Base-by-base conservation (phyloP, 306 rosid species). In the Abrus precatorius region DNA sequence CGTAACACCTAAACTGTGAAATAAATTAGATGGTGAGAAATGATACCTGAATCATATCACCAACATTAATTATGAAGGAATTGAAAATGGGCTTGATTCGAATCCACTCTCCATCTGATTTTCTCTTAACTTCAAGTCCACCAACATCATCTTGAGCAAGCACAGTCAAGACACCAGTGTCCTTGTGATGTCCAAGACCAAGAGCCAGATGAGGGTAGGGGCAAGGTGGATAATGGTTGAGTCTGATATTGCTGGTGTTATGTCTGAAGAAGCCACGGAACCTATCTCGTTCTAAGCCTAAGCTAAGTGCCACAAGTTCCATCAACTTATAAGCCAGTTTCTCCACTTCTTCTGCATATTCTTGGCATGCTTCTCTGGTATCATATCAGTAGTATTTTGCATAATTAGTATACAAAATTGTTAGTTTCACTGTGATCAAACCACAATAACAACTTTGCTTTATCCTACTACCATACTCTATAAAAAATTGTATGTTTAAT, bases 111-210 rank as follows among this genome's bases (percentile, higher is more conserved):
- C 88, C 88, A 72, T 93, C 94, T 3, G 93, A 79, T 68, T 87
- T 93, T 13, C 86, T 64, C 72, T 63, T 88, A 1, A 95, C 91
- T 87, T 95, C 84, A 0, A 93, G 78, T 7, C 99, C 97, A 32
- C 87, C 95, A 30, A 91, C 94, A 4, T 80, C 91, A 72, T 93
- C 97, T 66, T 95, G 94, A 7, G 93, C 88, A 12, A 95, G 97
- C 53, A 93, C 78, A 30, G 94, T 93, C 32, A 95, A 64, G 53
- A 82, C 97, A 1, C 95, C 92, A 0, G 87, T 71, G 83, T 95
- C 99, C 80, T 91, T 95, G 87, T 95, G 99, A 3, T 63, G 97
- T 7, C 99, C 99, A 32, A 93, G 88, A 4, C 99, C 99, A 6
- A 95, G 94, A 52, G 90, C 97, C 3, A 91, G 83, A 56, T 89